Conservation (phyloP, 495 filamentous ascomycete genomes). For the Penicillium samsonianum region DNA sequence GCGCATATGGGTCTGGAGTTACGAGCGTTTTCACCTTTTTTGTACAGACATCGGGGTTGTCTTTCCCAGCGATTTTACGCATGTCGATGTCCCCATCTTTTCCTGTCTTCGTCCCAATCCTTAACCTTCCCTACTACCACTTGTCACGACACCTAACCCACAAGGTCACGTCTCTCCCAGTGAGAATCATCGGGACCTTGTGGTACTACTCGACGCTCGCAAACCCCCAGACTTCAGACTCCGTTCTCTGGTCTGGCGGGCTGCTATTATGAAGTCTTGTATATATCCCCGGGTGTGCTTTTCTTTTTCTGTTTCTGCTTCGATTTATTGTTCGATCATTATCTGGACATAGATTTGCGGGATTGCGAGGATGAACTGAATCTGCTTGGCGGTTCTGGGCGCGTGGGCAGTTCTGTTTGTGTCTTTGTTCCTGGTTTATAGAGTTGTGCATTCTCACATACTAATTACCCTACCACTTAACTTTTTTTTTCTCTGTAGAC, state of each 20-base stretch:
- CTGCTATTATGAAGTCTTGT: conserved; percentile 11
- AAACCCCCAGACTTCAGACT: conserved; percentile 1
- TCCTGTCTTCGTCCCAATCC: not conserved
- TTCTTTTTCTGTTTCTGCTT: conserved; percentile 3
- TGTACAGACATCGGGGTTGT: conserved; percentile 8
- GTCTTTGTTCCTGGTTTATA: conserved; percentile 15
- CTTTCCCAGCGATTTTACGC: not conserved
- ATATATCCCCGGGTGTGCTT: conserved; percentile 18
- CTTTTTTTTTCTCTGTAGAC: not conserved
- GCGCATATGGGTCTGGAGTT: conserved; percentile 34
- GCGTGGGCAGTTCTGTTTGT: conserved; percentile 1
- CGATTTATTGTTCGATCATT: conserved; percentile 4
- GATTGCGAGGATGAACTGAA: not conserved
- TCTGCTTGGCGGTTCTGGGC: not conserved
- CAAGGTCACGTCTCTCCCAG: not conserved
- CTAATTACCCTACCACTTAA: conserved; percentile 12
- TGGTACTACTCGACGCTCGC: conserved; percentile 12
- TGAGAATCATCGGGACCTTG: not conserved
- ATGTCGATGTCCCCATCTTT: conserved; percentile 6
- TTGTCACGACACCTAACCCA: not conserved
- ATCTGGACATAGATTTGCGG: conserved; percentile 21
- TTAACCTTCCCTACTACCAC: not conserved
- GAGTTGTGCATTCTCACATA: conserved; percentile 18
- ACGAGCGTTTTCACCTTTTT: conserved; percentile 24
- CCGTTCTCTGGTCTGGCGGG: not conserved